phyloP scores from a whole-genome alignment of 305 asterid species.

The Fraxinus sp. region DNA sequence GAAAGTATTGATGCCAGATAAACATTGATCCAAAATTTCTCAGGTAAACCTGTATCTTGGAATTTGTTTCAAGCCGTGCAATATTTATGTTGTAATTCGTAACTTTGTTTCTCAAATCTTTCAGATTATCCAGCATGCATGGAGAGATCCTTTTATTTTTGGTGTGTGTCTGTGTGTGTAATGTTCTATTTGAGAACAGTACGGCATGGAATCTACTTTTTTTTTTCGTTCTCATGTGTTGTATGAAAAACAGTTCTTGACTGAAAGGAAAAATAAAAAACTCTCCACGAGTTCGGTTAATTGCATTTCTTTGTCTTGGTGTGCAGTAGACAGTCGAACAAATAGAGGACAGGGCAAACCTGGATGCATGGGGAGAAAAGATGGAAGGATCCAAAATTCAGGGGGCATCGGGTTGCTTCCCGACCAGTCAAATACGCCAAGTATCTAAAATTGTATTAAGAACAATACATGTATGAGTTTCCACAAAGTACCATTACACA shows the following conservation, averaged over 20 bases:
- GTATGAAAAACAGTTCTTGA: not conserved
- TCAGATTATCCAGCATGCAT: not conserved
- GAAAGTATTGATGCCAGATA: not conserved
- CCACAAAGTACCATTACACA: not conserved
- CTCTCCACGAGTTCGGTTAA: not conserved
- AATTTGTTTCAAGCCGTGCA: not conserved
- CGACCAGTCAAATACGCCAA: constrained; percentile 78
- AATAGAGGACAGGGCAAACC: constrained; percentile 37
- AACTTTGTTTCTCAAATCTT: not conserved
- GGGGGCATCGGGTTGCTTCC: constrained; percentile 95
- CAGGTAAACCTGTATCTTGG: not conserved
- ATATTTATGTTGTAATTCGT: not conserved
- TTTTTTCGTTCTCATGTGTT: not conserved
- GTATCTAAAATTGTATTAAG: constrained; percentile 38
- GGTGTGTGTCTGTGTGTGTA: not conserved
- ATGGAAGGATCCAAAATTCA: constrained; percentile 91
- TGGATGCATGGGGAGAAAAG: constrained; percentile 86
- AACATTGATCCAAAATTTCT: not conserved
- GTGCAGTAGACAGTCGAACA: not conserved
- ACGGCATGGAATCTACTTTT: not conserved
- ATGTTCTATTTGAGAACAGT: not conserved
- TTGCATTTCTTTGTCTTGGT: not conserved
- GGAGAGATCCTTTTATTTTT: not conserved
- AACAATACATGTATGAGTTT: not conserved
- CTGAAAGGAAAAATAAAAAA: not conserved